Conservation (phyloP, 2,329 filamentous ascomycete species). For the Erysiphe pulchra region DNA sequence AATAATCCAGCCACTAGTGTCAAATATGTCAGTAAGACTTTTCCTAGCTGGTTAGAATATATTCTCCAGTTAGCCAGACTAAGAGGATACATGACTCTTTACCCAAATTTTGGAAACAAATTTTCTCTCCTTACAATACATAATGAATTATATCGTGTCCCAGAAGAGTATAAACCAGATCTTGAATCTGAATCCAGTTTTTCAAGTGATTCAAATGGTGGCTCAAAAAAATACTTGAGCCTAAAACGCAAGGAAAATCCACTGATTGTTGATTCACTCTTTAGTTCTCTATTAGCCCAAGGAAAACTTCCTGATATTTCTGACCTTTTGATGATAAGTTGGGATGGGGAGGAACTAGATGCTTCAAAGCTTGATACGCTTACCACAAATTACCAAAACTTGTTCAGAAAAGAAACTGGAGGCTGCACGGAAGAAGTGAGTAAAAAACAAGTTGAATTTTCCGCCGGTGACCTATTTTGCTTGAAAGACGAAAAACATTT, state of each 20-base stretch:
- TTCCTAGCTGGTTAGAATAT: slow-evolving; percentile 58
- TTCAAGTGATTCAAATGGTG: slow-evolving; percentile 8
- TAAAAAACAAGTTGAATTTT: slow-evolving; percentile 4
- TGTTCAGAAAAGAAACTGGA: slow-evolving; percentile 41
- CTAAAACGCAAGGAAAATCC: slow-evolving; percentile 10
- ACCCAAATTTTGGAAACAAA: slow-evolving; percentile 33
- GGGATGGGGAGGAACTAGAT: slow-evolving; percentile 29
- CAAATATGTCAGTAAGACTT: slow-evolving; percentile 38
- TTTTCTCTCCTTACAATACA: slow-evolving; percentile 44
- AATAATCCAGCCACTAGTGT: slow-evolving; percentile 16
- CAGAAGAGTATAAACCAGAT: slow-evolving; percentile 34
- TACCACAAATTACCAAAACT: slow-evolving; percentile 21
- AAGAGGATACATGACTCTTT: slow-evolving; percentile 55
- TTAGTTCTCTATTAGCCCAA: slow-evolving; percentile 22
- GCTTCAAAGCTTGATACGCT: slow-evolving; percentile 13
- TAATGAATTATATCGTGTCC: slow-evolving; percentile 42
- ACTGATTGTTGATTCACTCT: slow-evolving; percentile 22
- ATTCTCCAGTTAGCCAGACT: slow-evolving; percentile 50
- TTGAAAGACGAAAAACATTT: slow-evolving; percentile 3
- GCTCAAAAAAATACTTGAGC: slow-evolving; percentile 8
- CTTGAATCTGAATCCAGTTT: neutral
- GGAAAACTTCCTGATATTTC: slow-evolving; percentile 20
- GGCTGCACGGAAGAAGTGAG: slow-evolving; percentile 21
- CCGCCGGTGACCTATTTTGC: slow-evolving; percentile 10
- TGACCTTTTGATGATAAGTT: slow-evolving; percentile 33